Evolutionary conservation across 2,329 filamentous ascomycete genomes (phyloP).

Genomic region (Cercospora zeae-maydis): DNA sequence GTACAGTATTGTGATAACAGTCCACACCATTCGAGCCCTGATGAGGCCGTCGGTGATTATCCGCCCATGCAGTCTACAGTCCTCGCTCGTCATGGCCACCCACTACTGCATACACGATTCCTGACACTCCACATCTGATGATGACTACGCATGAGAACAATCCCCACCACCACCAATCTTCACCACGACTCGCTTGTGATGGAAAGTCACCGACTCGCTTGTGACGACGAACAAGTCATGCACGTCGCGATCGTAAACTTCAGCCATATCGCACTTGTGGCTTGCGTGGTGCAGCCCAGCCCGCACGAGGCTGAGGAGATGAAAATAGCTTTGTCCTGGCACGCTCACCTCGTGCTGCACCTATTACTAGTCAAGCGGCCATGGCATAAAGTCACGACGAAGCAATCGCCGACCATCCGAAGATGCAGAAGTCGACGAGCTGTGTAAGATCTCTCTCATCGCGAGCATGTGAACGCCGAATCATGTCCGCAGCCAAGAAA

Average conservation of each 20-base stretch:
- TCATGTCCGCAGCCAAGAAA: neutral
- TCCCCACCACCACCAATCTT: neutral
- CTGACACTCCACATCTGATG: neutral
- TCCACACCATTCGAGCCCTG: neutral
- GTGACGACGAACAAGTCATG: too few species aligned
- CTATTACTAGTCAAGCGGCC: neutral
- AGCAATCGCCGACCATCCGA: neutral
- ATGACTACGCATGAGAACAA: neutral
- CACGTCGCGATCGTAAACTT: neutral
- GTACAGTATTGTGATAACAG: neutral
- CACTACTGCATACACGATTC: neutral
- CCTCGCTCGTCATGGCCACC: neutral
- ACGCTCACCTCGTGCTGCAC: neutral
- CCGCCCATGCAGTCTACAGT: neutral
- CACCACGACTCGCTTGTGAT: too few species aligned
- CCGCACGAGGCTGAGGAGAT: neutral
- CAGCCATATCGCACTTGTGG: neutral
- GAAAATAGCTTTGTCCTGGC: neutral
- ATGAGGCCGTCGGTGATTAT: neutral
- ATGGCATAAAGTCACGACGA: neutral
- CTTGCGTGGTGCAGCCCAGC: neutral
- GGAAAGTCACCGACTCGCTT: too few species aligned
- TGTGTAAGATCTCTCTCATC: neutral
- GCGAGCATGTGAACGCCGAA: neutral
- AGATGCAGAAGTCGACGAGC: neutral